These are phyloP conservation scores for Oidiodendron maius DNA, from an alignment of 495 filamentous ascomycete genomes.

Conservation along the genomic window DNA sequence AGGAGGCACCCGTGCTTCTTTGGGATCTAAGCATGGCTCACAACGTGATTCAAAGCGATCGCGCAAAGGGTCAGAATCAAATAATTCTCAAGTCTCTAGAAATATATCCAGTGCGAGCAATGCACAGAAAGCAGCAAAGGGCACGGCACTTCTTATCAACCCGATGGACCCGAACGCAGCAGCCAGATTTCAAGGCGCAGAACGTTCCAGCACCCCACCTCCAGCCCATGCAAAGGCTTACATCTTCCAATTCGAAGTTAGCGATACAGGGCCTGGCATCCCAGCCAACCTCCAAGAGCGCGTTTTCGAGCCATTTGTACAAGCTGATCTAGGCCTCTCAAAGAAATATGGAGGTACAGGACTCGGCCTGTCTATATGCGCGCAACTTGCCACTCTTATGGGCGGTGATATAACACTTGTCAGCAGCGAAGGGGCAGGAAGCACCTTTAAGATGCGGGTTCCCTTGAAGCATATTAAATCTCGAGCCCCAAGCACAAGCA, in stretches of 20 bases:
- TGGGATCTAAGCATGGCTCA: conserved; percentile 40
- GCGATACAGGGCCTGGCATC: conserved; percentile 90
- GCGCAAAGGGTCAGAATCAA: conserved; percentile 43
- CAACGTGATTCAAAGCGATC: conserved; percentile 21
- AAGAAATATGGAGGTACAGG: conserved; percentile 91
- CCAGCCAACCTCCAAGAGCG: conserved; percentile 65
- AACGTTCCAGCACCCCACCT: conserved; percentile 56
- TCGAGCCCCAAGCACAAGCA: conserved; percentile 40
- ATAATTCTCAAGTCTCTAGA: conserved; percentile 39
- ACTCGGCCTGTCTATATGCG: conserved; percentile 84
- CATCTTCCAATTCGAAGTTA: conserved; percentile 79
- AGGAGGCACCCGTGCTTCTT: conserved; percentile 36
- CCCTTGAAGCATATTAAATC: conserved; percentile 74
- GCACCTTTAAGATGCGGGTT: conserved; percentile 77
- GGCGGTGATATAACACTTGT: conserved; percentile 65
- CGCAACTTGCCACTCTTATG: conserved; percentile 80
- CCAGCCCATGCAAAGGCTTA: conserved; percentile 51
- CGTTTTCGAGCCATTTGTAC: conserved; percentile 93
- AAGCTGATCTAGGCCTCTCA: conserved; percentile 81
- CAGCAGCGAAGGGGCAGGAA: conserved; percentile 69
- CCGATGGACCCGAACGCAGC: conserved; percentile 48
- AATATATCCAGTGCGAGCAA: conserved; percentile 22
- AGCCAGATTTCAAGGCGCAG: conserved; percentile 39
- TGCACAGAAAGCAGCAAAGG: conserved; percentile 7
- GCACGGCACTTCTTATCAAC: conserved; percentile 41